Percentiles rank a stretch among this genome's conserved stretches.
Evolutionary conservation across 192 early-diverging fungal species (phyloP).

Genomic region (Geranomyces variabilis): DNA sequence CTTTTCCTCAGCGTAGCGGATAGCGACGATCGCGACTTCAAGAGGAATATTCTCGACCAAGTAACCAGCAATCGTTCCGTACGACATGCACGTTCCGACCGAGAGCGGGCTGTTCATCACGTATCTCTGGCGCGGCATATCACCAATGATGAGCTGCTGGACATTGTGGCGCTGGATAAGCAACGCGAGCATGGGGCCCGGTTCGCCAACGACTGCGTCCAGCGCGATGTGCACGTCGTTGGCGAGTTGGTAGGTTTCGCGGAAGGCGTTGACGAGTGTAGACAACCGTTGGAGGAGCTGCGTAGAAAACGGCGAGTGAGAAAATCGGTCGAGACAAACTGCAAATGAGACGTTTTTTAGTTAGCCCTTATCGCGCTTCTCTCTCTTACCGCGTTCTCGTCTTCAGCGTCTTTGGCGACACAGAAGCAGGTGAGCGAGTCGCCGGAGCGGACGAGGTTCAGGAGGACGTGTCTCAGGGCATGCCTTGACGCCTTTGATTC

Average conservation of each 20-base stretch:
- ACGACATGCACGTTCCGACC: not conserved
- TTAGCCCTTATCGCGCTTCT: not conserved
- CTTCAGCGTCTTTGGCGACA: not conserved
- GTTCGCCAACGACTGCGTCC: not conserved
- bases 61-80: not conserved
- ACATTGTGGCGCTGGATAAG: not conserved
- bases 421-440: not conserved
- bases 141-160: constrained; percentile 3
- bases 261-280: not conserved
- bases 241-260: not conserved
- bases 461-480: not conserved
- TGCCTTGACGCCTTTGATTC: not conserved
- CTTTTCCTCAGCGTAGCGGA: not conserved
- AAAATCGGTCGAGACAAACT: too few species aligned
- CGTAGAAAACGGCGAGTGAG: too few species aligned
- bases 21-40: not conserved
- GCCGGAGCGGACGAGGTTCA: not conserved
- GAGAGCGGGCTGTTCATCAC: constrained; percentile 2
- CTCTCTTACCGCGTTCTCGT: not conserved
- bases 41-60: not conserved
- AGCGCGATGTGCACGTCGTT: not conserved
- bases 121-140: not conserved
- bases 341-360: not conserved
- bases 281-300: not conserved
- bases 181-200: not conserved